Evolutionary conservation across 352 stramenopile genomes (phyloP).

Genomic region (Globisporangium paroecandrum): DNA sequence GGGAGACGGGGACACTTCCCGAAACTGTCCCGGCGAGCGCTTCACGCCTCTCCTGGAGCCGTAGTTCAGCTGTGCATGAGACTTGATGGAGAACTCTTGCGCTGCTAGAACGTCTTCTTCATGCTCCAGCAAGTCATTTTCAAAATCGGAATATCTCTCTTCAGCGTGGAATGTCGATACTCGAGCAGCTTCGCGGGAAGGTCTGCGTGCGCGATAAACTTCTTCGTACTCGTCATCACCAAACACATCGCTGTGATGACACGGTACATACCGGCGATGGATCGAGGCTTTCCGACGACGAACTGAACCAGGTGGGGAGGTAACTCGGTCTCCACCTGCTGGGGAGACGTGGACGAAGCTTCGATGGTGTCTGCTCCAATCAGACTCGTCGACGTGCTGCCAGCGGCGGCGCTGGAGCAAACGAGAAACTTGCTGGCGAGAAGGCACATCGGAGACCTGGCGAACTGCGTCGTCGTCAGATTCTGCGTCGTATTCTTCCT

Average conservation of each 20-base stretch:
- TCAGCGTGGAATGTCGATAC: not conserved
- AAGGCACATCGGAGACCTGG: not conserved
- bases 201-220: not conserved
- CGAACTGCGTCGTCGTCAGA: not conserved
- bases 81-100: slow-evolving; percentile 9
- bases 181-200: not conserved
- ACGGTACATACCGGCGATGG: slow-evolving; percentile 10
- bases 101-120: slow-evolving; percentile 14
- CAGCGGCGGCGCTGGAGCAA: slow-evolving; percentile 6
- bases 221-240: slow-evolving; percentile 1
- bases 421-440: slow-evolving; percentile 3
- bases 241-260: not conserved
- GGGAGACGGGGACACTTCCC: slow-evolving; percentile 2
- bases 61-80: slow-evolving; percentile 1
- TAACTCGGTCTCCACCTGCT: not conserved
- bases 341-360: slow-evolving; percentile 7
- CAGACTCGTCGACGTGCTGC: slow-evolving; percentile 12
- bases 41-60: not conserved
- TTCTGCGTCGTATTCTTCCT: not conserved
- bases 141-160: slow-evolving; percentile 7
- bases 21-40: not conserved
- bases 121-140: slow-evolving; percentile 12
- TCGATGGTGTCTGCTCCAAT: slow-evolving; percentile 10
- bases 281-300: slow-evolving; percentile 1
- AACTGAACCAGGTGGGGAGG: not conserved